Conservation (phyloP, 139 green algal genomes). For the Coelastrella sp. region DNA sequence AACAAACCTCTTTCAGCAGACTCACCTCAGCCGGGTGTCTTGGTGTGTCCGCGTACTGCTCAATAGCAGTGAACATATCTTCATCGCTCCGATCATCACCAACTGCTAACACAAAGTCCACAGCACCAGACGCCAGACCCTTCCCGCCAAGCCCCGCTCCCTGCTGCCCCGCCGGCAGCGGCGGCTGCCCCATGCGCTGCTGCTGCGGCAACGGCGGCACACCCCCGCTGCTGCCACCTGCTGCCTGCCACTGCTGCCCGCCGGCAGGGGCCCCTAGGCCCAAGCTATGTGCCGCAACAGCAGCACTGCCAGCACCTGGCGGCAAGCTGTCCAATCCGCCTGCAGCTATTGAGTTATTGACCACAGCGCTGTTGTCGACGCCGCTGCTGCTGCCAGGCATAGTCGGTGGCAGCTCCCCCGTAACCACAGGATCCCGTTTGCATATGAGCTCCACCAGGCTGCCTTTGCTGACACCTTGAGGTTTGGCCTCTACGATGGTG, state of each 20-base stretch:
- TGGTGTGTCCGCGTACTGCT: conserved; percentile 65
- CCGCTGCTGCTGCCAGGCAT: conserved; percentile 27
- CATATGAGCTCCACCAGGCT: conserved; percentile 84
- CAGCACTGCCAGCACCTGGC: not conserved
- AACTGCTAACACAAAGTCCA: conserved; percentile 97
- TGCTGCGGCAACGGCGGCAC: not conserved
- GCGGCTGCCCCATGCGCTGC: conserved; percentile 11
- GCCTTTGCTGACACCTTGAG: conserved; percentile 87
- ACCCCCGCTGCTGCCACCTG: not conserved
- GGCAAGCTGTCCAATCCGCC: not conserved
- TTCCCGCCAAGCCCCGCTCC: not conserved
- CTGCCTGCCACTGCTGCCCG: conserved; percentile 37
- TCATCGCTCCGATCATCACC: conserved; percentile 99
- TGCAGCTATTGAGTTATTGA: not conserved
- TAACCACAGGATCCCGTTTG: conserved; percentile 8
- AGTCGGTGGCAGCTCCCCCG: conserved; percentile 3
- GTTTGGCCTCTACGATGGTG: conserved; percentile 96
- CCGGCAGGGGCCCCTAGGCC: not conserved
- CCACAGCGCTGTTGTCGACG: not conserved
- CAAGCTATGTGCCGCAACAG: conserved; percentile 32
- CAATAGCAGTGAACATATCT: conserved; percentile 97
- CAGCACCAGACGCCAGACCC: not conserved
- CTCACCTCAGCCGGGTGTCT: conserved; percentile 55
- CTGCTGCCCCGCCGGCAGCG: not conserved
- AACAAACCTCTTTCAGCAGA: not conserved